Evolutionary conservation across 2,329 filamentous ascomycete species (phyloP).

Genomic region (Cytospora piceicola): DNA sequence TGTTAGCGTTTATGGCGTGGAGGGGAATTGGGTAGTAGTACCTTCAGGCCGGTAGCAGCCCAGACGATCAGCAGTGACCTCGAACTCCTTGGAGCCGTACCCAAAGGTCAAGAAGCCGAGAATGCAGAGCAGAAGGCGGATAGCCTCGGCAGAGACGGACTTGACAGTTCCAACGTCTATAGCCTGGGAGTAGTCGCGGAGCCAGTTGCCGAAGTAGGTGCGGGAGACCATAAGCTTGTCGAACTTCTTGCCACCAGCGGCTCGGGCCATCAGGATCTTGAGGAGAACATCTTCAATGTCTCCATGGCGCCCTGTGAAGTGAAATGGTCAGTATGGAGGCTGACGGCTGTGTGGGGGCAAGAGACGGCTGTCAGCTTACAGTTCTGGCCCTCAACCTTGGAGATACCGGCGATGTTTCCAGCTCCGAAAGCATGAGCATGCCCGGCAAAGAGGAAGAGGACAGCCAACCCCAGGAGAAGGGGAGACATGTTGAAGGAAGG

Average conservation of each 20-base stretch:
- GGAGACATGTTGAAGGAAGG: constrained; percentile 52
- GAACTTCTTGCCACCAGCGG: constrained; percentile 73
- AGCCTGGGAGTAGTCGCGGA: constrained; percentile 90
- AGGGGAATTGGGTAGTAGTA: not conserved
- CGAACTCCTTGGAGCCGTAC: constrained; percentile 81
- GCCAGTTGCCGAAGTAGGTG: constrained; percentile 94
- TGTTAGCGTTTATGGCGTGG: not conserved
- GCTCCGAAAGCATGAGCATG: constrained; percentile 81
- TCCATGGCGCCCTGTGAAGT: constrained; percentile 70
- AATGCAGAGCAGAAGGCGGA: constrained; percentile 85
- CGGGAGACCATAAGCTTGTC: constrained; percentile 84
- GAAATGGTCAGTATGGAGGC: constrained; percentile 10
- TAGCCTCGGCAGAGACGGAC: constrained; percentile 85
- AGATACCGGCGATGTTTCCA: constrained; percentile 82
- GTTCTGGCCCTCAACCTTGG: constrained; percentile 82
- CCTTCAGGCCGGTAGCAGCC: constrained; percentile 80
- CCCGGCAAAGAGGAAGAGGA: constrained; percentile 69
- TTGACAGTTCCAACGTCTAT: constrained; percentile 93
- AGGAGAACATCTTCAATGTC: constrained; percentile 93
- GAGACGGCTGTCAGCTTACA: constrained; percentile 52
- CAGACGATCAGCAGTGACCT: constrained; percentile 77
- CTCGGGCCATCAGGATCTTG: constrained; percentile 63
- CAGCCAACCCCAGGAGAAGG: constrained; percentile 57
- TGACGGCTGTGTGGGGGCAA: not conserved
- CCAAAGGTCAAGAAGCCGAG: constrained; percentile 89